These are phyloP conservation scores for Passalora sequoiae DNA, from an alignment of 2,329 filamentous ascomycete species.

Conservation along the genomic window DNA sequence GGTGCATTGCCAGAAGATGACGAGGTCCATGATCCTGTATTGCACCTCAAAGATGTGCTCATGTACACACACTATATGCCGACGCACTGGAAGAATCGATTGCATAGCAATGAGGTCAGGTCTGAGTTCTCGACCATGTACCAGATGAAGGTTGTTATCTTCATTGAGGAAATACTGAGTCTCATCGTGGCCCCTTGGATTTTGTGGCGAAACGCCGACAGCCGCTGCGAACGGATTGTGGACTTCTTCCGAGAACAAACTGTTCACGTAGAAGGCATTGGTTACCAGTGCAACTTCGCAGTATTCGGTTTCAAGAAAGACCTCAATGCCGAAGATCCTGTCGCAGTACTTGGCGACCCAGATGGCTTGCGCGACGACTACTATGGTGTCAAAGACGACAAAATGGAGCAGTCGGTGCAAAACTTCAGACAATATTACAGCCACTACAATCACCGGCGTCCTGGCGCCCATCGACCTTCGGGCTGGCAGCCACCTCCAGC, in stretches of 20 bases:
- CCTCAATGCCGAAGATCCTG: constrained; percentile 45
- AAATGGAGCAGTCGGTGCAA: constrained; percentile 96
- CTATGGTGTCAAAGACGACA: constrained; percentile 90
- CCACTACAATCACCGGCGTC: constrained; percentile 28
- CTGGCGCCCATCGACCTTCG: constrained; percentile 24
- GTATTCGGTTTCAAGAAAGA: constrained; percentile 95
- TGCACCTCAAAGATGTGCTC: constrained; percentile 80
- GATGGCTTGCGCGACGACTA: constrained; percentile 75
- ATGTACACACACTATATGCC: constrained; percentile 91
- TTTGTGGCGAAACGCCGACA: constrained; percentile 77
- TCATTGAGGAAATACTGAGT: constrained; percentile 84
- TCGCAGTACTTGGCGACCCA: constrained; percentile 33
- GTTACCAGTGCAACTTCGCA: constrained; percentile 94
- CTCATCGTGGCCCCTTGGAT: constrained; percentile 90
- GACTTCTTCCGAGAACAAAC: constrained; percentile 99
- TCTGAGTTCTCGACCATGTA: constrained; percentile 85
- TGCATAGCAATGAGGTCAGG: constrained; percentile 94
- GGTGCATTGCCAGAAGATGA: constrained; percentile 81
- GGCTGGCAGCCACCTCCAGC: constrained; percentile 31
- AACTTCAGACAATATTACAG: constrained; percentile 88
- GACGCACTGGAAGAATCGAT: constrained; percentile 75
- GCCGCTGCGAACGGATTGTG: constrained; percentile 84
- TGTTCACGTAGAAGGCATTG: constrained; percentile 90
- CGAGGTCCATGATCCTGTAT: constrained; percentile 85
- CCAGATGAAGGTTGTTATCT: constrained; percentile 86